These are phyloP conservation scores for Seminavis robusta DNA, from an alignment of 108 stramenopile species.

Conservation along the genomic window DNA sequence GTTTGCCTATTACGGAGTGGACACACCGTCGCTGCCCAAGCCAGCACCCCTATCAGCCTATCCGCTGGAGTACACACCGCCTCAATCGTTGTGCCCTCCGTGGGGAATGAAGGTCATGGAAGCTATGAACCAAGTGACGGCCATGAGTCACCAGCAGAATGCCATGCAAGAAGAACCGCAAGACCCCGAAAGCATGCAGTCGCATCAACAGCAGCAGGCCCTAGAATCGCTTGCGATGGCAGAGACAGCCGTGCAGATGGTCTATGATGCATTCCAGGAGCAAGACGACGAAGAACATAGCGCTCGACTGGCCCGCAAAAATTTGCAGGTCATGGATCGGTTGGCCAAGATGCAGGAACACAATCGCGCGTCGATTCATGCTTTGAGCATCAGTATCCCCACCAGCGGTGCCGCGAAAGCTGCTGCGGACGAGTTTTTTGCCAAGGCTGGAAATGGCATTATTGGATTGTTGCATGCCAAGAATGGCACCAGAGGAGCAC, in stretches of 20 bases:
- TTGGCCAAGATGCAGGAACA: conserved; percentile 82
- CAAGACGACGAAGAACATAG: conserved; percentile 86
- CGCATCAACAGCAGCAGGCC: too few relatives aligned
- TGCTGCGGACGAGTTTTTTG: conserved; percentile 56
- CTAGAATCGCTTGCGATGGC: conserved; percentile 24
- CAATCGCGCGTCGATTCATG: conserved; percentile 54
- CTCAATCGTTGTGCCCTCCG: conserved; percentile 70
- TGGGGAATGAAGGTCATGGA: conserved; percentile 78
- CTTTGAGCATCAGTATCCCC: conserved; percentile 39
- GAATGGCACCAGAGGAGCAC: conserved; percentile 25
- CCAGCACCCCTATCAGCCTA: conserved; percentile 72
- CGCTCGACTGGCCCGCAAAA: conserved; percentile 81
- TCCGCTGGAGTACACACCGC: conserved; percentile 78
- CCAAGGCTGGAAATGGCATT: conserved; percentile 14
- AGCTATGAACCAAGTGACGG: conserved; percentile 55
- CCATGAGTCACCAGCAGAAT: conserved; percentile 10
- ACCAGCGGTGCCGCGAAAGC: conserved; percentile 37
- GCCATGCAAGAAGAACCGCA: background rate
- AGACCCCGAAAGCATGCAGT: background rate
- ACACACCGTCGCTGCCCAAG: conserved; percentile 51
- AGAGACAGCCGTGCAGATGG: conserved; percentile 43
- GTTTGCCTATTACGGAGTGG: conserved; percentile 53
- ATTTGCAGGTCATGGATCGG: conserved; percentile 87
- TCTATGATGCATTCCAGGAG: conserved; percentile 62
- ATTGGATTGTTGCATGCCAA: too few relatives aligned